Percentiles rank a stretch among this genome's conserved stretches.
Evolutionary conservation across 768 basidiomycete species (phyloP).

Genomic region (Trametes gibbosa): DNA sequence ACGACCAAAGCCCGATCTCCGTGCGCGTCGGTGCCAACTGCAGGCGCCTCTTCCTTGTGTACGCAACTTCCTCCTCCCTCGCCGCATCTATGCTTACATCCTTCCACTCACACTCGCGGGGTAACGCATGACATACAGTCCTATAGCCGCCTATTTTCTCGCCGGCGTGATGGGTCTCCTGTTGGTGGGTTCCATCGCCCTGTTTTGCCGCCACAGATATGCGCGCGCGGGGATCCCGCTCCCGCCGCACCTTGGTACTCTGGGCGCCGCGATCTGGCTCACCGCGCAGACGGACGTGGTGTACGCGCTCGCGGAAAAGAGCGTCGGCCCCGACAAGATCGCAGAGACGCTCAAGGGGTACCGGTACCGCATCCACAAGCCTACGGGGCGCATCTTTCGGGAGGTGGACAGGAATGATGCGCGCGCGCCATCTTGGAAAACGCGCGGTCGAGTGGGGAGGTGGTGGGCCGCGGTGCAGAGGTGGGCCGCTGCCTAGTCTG

Average conservation of each 20-base stretch:
- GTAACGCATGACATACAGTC: background rate
- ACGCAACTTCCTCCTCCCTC: slow-evolving; percentile 32
- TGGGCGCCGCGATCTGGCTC: slow-evolving; percentile 55
- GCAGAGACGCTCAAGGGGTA: background rate
- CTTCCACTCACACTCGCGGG: too few species aligned
- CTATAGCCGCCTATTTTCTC: background rate
- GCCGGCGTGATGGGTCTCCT: background rate
- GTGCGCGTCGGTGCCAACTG: slow-evolving; percentile 43
- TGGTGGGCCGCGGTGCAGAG: background rate
- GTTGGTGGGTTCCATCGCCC: slow-evolving; percentile 15
- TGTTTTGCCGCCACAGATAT: slow-evolving; percentile 44
- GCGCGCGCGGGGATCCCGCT: slow-evolving; percentile 45
- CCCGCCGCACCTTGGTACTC: slow-evolving; percentile 48
- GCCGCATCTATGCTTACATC: background rate
- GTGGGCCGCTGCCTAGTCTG: too few species aligned
- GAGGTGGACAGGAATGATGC: background rate
- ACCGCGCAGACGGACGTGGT: slow-evolving; percentile 49
- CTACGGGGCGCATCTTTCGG: background rate
- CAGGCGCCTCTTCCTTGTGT: slow-evolving; percentile 51
- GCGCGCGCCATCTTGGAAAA: too few species aligned
- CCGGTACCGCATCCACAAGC: background rate
- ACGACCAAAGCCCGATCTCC: slow-evolving; percentile 33
- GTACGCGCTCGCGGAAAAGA: slow-evolving; percentile 11
- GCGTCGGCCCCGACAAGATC: background rate
- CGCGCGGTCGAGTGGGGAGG: background rate